Evolutionary conservation across 2,329 filamentous ascomycete species (phyloP), one percentile per base, ranked within the genome.

Genomic region (Talaromyces sp.): DNA sequence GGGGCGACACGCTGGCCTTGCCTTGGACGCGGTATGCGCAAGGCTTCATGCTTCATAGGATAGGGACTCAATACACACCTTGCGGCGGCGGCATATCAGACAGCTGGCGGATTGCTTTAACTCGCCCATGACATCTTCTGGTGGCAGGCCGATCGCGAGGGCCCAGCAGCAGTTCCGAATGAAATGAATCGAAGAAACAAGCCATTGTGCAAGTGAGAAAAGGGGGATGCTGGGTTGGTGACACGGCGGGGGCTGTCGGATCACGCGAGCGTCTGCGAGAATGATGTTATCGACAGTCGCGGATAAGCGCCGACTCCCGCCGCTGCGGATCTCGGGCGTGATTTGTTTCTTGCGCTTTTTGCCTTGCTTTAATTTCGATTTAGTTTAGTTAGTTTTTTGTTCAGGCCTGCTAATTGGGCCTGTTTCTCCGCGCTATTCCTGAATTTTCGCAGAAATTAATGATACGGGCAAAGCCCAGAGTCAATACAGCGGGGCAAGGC

Each of bases 111-210:
- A 47, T 34, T 23, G 14, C 16, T 28, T 53, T 27, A 10, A 27
- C 34, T 59, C 57, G 52, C 28, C 47, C 57, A 59, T 59, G 57
- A 44, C 57, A 59, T 59, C 16, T n/a, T 33, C 34, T 42, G 47
- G 7, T n/a, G 7, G 52, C 18, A 30, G 52, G 31, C 50, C 57
- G 18, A 31, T 33, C 40, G 14, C 18, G 10, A 44, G 34, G 50
- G 50, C 23, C n/a, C 57, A 44, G 18, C 42, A 47, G 14, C 50
- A 31, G 27, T 16, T 28, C 16, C 50, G 30, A 31, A 23, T 23
- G 23, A 23, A 23, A 23, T 23, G 23, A 23, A 31, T 31, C 27
- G 28, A 53, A 23, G 28, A 30, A 10, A 16, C 14, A n/a, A 23
- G 50, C 30, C 50, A 53, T 31, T 30, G 30, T 53, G 27, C 50